These are phyloP conservation scores for Chaetomiaceae sp. DNA, from an alignment of 2,329 filamentous ascomycete species.

Conservation along the genomic window DNA sequence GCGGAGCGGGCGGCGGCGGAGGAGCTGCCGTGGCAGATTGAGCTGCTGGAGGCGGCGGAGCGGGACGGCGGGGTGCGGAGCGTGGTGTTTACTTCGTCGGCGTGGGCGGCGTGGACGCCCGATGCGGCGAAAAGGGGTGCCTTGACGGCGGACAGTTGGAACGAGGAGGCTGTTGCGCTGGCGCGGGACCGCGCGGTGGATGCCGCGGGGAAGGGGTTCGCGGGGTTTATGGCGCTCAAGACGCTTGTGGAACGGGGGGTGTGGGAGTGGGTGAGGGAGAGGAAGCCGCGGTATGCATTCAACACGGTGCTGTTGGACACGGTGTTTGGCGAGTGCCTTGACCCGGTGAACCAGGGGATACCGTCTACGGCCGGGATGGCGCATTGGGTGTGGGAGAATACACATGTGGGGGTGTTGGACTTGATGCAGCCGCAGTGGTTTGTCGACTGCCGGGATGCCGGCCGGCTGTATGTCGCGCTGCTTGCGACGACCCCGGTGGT, in stretches of 20 bases:
- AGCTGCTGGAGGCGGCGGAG: conserved; percentile 15
- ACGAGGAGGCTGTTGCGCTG: conserved; percentile 30
- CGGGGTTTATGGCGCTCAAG: conserved; percentile 34
- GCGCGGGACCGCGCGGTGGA: conserved; percentile 17
- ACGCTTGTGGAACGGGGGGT: conserved; percentile 30
- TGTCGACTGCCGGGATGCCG: conserved; percentile 31
- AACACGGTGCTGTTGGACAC: conserved; percentile 33
- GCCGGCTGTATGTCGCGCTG: conserved; percentile 32
- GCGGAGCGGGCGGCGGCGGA: conserved; percentile 23
- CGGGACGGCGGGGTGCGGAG: conserved; percentile 26
- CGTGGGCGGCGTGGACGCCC: conserved; percentile 33
- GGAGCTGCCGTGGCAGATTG: conserved; percentile 20
- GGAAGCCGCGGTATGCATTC: conserved; percentile 31
- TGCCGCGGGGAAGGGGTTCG: conserved; percentile 24
- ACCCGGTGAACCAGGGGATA: conserved; percentile 29
- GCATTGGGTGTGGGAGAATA: conserved; percentile 30
- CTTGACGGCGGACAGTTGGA: conserved; percentile 30
- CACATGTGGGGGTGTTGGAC: conserved; percentile 13
- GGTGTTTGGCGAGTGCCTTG: conserved; percentile 30
- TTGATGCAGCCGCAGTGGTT: conserved; percentile 31
- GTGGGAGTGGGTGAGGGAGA: conserved; percentile 33
- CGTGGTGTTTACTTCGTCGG: conserved; percentile 32
- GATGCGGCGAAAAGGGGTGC: conserved; percentile 22
- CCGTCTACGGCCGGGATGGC: conserved; percentile 33
- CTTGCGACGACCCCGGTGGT: conserved; percentile 27